Evolutionary conservation across 208 protist genomes (phyloP).

Genomic region (Wallacemonas sp.): DNA sequence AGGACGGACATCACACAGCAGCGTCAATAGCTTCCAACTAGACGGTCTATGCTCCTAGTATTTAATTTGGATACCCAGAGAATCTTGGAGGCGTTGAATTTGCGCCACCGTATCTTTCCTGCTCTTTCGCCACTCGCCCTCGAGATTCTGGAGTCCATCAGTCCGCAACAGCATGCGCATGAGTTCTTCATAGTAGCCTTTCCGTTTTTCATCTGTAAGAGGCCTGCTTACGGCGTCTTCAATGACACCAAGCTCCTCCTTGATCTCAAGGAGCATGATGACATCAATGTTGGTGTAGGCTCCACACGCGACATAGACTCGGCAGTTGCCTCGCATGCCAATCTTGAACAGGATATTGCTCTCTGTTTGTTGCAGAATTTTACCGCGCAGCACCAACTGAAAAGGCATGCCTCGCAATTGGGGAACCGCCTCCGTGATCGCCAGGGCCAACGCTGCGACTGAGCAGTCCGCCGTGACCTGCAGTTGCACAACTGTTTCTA

Average conservation of each 20-base stretch:
- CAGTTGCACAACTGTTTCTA: constrained; percentile 34
- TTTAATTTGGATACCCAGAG: constrained; percentile 4
- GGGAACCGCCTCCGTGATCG: constrained; percentile 29
- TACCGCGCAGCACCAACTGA: constrained; percentile 68
- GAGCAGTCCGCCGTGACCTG: constrained; percentile 48
- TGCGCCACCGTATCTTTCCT: constrained; percentile 63
- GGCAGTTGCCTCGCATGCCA: constrained; percentile 50
- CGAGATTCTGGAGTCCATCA: constrained; percentile 65
- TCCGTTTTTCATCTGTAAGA: constrained; percentile 40
- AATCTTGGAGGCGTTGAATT: constrained; percentile 67
- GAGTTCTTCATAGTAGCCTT: constrained; percentile 81
- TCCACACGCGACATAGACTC: constrained; percentile 58
- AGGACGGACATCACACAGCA: not conserved
- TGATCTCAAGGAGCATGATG: constrained; percentile 66
- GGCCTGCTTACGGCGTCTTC: constrained; percentile 17
- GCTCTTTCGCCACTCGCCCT: constrained; percentile 51
- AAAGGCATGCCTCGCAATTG: constrained; percentile 19
- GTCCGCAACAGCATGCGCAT: constrained; percentile 84
- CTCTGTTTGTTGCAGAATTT: constrained; percentile 32
- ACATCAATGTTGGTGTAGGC: constrained; percentile 49
- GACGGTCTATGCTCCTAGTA: too few relatives aligned
- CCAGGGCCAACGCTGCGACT: constrained; percentile 45
- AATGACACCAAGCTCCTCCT: constrained; percentile 45
- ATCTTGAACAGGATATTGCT: constrained; percentile 47
- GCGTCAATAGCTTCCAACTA: not conserved